Percentiles rank a stretch among this genome's conserved stretches.
These are phyloP conservation scores for Neofusicoccum parvum DNA, from an alignment of 2,329 filamentous ascomycete genomes.

Conservation along the genomic window DNA sequence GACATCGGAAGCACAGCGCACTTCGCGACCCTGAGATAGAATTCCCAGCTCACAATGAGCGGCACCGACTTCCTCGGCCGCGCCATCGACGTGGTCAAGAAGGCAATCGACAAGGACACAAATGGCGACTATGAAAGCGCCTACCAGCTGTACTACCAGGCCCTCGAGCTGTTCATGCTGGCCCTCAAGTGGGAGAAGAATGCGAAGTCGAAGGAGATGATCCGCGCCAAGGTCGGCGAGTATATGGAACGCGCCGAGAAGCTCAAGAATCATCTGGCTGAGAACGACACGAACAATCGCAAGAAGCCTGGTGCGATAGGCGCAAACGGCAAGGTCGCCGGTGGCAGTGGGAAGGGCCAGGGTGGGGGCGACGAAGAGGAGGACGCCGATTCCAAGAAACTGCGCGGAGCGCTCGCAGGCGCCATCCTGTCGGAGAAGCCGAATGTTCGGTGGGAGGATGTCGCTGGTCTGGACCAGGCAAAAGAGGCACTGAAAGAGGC, in stretches of 20 bases:
- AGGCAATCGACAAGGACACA: constrained; percentile 95
- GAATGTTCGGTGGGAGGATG: constrained; percentile 97
- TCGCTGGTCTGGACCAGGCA: constrained; percentile 88
- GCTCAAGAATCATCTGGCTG: constrained; percentile 84
- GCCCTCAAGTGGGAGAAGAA: constrained; percentile 99
- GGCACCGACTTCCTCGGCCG: constrained; percentile 96
- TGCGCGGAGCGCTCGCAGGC: constrained; percentile 84
- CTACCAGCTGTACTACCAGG: constrained; percentile 92
- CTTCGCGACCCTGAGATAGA: constrained; percentile 13
- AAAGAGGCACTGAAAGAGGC: constrained; percentile 98
- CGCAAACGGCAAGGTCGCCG: constrained; percentile 68
- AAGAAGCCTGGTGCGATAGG: constrained; percentile 74
- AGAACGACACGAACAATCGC: constrained; percentile 66
- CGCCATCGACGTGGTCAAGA: constrained; percentile 95
- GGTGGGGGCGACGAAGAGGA: constrained; percentile 65
- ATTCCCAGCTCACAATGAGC: constrained; percentile 66
- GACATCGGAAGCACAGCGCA: neutral
- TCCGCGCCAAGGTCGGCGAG: constrained; percentile 89
- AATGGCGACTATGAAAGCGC: constrained; percentile 96
- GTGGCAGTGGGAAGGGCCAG: constrained; percentile 64
- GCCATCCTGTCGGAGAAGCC: constrained; percentile 95
- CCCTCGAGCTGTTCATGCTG: constrained; percentile 97
- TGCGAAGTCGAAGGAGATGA: constrained; percentile 94
- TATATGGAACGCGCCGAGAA: constrained; percentile 99
- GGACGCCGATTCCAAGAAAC: constrained; percentile 93